Evolutionary conservation across 345 rosid species (phyloP).

Genomic region (Microcos paniculata): DNA sequence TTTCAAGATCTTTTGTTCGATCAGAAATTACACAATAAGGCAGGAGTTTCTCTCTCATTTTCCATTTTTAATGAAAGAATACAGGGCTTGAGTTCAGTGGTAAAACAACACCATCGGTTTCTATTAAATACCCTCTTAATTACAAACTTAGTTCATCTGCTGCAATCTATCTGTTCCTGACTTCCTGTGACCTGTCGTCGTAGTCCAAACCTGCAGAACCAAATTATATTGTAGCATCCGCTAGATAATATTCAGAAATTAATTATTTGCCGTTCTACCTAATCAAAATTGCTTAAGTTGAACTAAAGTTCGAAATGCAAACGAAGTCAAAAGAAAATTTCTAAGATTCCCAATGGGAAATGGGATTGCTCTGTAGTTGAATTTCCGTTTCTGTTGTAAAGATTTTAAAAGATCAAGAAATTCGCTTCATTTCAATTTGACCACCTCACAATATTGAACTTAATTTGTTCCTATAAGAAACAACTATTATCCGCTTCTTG

Average conservation of each 20-base stretch:
- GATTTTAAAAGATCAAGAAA: no score
- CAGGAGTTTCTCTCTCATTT: no score
- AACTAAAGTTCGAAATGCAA: no score
- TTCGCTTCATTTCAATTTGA: no score
- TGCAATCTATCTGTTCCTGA: background rate
- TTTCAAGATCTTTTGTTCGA: background rate
- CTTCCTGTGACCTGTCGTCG: background rate
- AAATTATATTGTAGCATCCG: background rate
- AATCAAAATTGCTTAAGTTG: background rate
- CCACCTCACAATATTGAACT: no score
- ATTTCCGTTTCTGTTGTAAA: no score
- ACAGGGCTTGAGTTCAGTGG: background rate
- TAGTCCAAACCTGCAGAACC: slow-evolving; percentile 4
- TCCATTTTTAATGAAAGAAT: background rate
- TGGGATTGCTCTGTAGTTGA: no score
- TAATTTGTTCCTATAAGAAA: no score
- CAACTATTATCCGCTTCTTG: no score
- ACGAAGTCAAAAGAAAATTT: no score
- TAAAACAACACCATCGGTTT: background rate
- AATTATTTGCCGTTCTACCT: background rate
- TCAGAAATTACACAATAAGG: background rate
- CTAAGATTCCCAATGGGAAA: no score
- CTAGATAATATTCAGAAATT: background rate
- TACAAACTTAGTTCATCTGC: background rate
- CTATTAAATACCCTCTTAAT: background rate